Percentiles rank a stretch among this genome's conserved stretches.
Conservation (phyloP, 2,329 filamentous ascomycete genomes). For the Hypocreales sp. region DNA sequence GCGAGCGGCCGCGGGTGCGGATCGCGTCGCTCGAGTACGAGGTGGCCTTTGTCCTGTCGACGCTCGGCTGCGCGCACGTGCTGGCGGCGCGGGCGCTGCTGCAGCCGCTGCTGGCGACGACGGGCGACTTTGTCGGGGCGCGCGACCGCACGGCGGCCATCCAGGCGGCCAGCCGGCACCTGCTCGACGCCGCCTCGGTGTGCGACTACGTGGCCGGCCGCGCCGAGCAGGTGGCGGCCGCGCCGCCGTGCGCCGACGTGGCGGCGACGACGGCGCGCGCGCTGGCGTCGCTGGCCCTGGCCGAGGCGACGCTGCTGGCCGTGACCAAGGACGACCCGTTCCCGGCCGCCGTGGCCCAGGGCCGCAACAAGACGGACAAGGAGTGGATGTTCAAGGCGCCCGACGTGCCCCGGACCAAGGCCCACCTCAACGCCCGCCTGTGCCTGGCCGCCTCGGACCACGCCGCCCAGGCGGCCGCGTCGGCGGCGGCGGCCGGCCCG, state of each 20-base stretch:
- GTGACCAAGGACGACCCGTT: conserved; percentile 94
- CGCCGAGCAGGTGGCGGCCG: conserved; percentile 24
- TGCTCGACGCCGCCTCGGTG: conserved; percentile 65
- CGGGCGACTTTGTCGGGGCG: conserved; percentile 40
- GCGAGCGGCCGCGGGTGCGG: conserved; percentile 50
- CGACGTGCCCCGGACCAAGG: conserved; percentile 75
- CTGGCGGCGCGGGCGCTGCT: conserved; percentile 58
- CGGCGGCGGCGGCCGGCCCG: conserved; percentile 20
- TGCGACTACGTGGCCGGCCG: conserved; percentile 55
- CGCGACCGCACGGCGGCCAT: conserved; percentile 58
- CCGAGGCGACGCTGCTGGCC: conserved; percentile 78
- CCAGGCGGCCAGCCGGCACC: conserved; percentile 56
- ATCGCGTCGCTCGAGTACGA: conserved; percentile 69
- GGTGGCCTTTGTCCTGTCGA: conserved; percentile 61
- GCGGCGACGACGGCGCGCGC: conserved; percentile 35
- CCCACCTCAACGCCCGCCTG: conserved; percentile 72
- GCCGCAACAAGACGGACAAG: conserved; percentile 65
- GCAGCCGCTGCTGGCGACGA: conserved; percentile 55
- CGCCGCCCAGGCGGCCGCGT: conserved; percentile 52
- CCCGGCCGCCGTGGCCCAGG: conserved; percentile 64
- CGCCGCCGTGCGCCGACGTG: conserved; percentile 36
- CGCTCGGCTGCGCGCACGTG: conserved; percentile 60
- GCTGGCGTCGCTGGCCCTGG: conserved; percentile 53
- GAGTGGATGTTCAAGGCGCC: conserved; percentile 97
- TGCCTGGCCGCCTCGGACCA: conserved; percentile 84